A percentile compares a stretch with the other conserved stretches of the same genome.
phyloP scores from a whole-genome alignment of 2,329 filamentous ascomycete genomes.

The Microcyclosporella mali region DNA sequence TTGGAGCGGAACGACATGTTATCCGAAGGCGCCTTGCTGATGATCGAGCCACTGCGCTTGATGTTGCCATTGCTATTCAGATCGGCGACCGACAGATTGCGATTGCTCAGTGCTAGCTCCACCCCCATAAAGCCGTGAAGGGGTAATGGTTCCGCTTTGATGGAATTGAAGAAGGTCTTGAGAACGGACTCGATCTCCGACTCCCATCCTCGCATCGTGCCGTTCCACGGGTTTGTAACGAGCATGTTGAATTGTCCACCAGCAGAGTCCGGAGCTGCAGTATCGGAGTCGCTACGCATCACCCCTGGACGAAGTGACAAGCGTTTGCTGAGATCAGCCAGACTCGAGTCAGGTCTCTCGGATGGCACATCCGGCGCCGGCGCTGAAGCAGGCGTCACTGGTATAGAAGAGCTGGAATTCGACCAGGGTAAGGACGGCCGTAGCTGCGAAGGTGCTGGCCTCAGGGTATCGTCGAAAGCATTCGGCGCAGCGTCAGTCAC shows the following conservation, averaged over 20 bases:
- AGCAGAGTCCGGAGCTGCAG: slow-evolving; percentile 31
- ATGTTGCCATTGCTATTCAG: slow-evolving; percentile 37
- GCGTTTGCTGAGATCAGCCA: slow-evolving; percentile 31
- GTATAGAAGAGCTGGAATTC: slow-evolving; percentile 17
- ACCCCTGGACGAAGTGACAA: slow-evolving; percentile 39
- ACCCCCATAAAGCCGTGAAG: slow-evolving; percentile 65
- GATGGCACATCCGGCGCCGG: neutral
- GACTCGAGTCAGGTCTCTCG: slow-evolving; percentile 1
- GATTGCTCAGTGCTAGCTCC: slow-evolving; percentile 28
- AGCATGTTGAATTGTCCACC: slow-evolving; percentile 64
- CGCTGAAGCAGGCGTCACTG: neutral
- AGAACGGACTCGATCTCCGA: slow-evolving; percentile 82
- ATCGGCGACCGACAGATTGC: slow-evolving; percentile 59
- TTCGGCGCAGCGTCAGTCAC: slow-evolving; percentile 66
- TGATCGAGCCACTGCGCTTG: slow-evolving; percentile 78
- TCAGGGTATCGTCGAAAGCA: slow-evolving; percentile 48
- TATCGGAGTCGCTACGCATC: slow-evolving; percentile 29
- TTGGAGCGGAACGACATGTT: slow-evolving; percentile 62
- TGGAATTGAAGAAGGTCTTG: slow-evolving; percentile 85
- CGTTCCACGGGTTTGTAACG: slow-evolving; percentile 70
- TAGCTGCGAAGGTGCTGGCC: slow-evolving; percentile 14
- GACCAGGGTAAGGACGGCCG: slow-evolving; percentile 29
- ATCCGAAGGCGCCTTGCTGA: slow-evolving; percentile 91
- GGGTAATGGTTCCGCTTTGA: slow-evolving; percentile 78
- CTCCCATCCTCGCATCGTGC: slow-evolving; percentile 75